Conservation (phyloP, 768 basidiomycete species). For the Mycena maculata region DNA sequence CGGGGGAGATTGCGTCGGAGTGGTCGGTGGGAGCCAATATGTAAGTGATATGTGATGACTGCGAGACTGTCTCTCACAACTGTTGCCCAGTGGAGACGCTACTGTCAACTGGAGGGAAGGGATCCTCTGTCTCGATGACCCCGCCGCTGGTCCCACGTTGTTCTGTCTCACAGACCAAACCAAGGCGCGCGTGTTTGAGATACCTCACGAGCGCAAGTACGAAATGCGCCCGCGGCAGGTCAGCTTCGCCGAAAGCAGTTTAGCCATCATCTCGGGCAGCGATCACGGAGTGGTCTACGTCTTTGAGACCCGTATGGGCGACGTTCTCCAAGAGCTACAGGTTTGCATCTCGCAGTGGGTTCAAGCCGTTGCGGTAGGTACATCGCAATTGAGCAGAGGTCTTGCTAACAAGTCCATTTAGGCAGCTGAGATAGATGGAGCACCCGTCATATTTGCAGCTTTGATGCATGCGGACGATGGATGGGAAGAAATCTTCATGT, state of each 20-base stretch:
- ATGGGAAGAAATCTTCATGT: slow-evolving; percentile 3
- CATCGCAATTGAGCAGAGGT: not conserved
- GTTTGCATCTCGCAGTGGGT: no score
- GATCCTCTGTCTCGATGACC: no score
- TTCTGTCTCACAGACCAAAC: no score
- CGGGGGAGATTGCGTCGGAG: not conserved
- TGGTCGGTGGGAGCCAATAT: no score
- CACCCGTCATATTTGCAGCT: no score
- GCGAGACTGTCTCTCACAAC: not conserved
- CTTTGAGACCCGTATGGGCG: slow-evolving; percentile 1
- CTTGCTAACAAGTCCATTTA: not conserved
- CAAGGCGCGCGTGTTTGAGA: not conserved
- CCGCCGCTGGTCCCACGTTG: no score
- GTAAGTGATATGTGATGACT: not conserved
- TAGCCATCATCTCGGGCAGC: no score
- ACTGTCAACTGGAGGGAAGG: no score
- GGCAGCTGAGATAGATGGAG: not conserved
- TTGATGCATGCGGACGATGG: not conserved
- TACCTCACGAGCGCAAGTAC: not conserved
- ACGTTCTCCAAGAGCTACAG: not conserved
- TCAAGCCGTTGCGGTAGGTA: no score
- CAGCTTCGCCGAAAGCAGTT: no score
- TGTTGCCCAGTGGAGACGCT: not conserved
- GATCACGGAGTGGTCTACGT: no score
- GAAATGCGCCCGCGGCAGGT: not conserved